Percentiles rank a stretch among this genome's conserved stretches.
Conservation (phyloP, 352 stramenopile species). For the Pythium monospermum region DNA sequence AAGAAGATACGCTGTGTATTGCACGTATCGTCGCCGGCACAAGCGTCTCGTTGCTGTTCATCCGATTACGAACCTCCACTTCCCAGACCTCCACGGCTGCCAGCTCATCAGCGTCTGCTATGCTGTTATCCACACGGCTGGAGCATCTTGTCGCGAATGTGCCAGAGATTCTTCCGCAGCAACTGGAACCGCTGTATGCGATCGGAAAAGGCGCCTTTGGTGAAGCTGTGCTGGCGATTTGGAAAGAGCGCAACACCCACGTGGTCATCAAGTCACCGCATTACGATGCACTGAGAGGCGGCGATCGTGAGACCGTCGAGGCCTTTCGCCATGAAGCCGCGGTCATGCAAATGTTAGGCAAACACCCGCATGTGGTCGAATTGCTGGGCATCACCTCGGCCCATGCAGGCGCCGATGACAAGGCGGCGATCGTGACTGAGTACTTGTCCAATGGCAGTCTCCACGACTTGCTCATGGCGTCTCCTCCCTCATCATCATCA, state of each 20-base stretch:
- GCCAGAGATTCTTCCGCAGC: constrained; percentile 38
- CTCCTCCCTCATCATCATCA: background rate
- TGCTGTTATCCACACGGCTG: constrained; percentile 24
- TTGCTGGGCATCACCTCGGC: constrained; percentile 41
- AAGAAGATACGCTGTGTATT: constrained; percentile 39
- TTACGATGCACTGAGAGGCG: constrained; percentile 33
- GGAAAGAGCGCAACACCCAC: constrained; percentile 38
- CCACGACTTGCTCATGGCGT: constrained; percentile 32
- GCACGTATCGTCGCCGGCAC: constrained; percentile 50
- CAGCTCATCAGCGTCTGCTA: too few relatives aligned
- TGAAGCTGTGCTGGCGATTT: constrained; percentile 58
- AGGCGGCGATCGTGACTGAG: constrained; percentile 47
- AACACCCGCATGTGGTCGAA: constrained; percentile 68
- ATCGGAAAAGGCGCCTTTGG: constrained; percentile 65
- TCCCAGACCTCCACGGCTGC: too few relatives aligned
- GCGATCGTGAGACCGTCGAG: constrained; percentile 34
- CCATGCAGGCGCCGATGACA: constrained; percentile 7
- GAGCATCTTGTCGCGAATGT: constrained; percentile 43
- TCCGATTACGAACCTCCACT: constrained; percentile 30
- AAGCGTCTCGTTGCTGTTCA: constrained; percentile 61
- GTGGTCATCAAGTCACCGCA: constrained; percentile 68
- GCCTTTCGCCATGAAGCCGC: constrained; percentile 64
- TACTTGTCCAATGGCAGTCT: constrained; percentile 66
- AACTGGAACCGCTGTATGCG: constrained; percentile 46
- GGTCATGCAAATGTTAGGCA: constrained; percentile 70